These are phyloP conservation scores for Naganishia cerealis DNA, from an alignment of 1,284 basidiomycete genomes.

Conservation along the genomic window DNA sequence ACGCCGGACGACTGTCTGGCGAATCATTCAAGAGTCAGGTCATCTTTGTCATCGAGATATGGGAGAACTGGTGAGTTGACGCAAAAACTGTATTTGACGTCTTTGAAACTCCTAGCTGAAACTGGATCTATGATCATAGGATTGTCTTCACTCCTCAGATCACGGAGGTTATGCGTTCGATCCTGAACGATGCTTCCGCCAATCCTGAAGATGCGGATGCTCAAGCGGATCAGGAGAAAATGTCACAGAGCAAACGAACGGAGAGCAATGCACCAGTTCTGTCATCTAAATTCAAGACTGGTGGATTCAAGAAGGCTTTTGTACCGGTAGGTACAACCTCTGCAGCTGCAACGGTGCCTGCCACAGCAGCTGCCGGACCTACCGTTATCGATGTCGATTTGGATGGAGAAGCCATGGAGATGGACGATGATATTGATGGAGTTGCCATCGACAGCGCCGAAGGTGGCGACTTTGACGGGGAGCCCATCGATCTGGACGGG, in stretches of 20 bases:
- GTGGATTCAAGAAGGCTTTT: conserved; percentile 54
- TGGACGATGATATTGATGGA: conserved; percentile 27
- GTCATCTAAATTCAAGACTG: conserved; percentile 72
- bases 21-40: conserved; percentile 91
- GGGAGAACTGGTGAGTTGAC: conserved; percentile 75
- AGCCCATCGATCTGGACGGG: conserved; percentile 48
- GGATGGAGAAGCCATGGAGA: conserved; percentile 48
- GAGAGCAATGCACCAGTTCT: conserved; percentile 21
- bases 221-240: neutral
- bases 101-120: neutral
- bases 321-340: conserved; percentile 43
- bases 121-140: conserved; percentile 46
- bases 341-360: neutral
- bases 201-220: conserved; percentile 33
- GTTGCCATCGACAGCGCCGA: conserved; percentile 55
- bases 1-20: conserved; percentile 83
- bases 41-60: conserved; percentile 77
- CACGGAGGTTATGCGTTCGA: conserved; percentile 66
- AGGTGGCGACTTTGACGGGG: conserved; percentile 59
- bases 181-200: conserved; percentile 66
- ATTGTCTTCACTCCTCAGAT: conserved; percentile 85
- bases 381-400: conserved; percentile 35
- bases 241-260: conserved; percentile 20
- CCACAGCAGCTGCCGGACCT: conserved; percentile 21
- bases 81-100: neutral